Base-by-base conservation (phyloP, 2,329 filamentous ascomycete genomes). In the Cadophora sp. region DNA sequence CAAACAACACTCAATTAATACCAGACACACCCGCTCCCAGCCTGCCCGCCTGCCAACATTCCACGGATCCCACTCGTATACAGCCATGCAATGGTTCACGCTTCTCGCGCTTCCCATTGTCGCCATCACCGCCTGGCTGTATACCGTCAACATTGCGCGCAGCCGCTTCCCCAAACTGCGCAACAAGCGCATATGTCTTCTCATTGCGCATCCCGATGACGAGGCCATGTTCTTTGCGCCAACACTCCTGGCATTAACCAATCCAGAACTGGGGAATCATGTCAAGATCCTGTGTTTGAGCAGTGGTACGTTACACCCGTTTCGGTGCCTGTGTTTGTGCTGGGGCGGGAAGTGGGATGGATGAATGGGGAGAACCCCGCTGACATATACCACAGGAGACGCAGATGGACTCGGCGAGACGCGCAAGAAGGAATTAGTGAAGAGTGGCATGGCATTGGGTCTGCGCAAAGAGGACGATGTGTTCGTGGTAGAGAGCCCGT, bases 211-310 rank as follows among this genome's bases (percentile, higher is more conserved):
- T 81, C 96, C 96, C 0, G 96, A 99, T 80, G 96, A 99, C 76
- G 96, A 99, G 83, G 96, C 95, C 79, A 99, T 99, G 96, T 99
- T 99, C 84, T 99, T 99, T 81, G 89, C 94, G 70, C 96, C 96
- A 0, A 92, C 93, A 0, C 84, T 98, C 16, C 85, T 96, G 73
- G 89, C 92, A n/a, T 86, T 99, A 66, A 95, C 94, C 20, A 84
- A 87, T 16, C 93, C 93, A 4, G 87, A 89, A 67, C 84, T 91
- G 22, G 91, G 92, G 4, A 98, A 99, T 80, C 93, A 96, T 77
- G 86, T 99, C 76, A 96, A 96, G 81, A 97, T 99, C 70, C 81
- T 98, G 65, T 99, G 96, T 81, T 82, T 99, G 70, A 96, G 92
- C 80, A 95, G 89, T 72, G 94, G 92, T 90, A 80, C 74, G 66